A percentile compares a stretch with the other conserved stretches of the same genome.
Evolutionary conservation across 1,284 basidiomycete species (phyloP).

Genomic region (Malassezia restricta): DNA sequence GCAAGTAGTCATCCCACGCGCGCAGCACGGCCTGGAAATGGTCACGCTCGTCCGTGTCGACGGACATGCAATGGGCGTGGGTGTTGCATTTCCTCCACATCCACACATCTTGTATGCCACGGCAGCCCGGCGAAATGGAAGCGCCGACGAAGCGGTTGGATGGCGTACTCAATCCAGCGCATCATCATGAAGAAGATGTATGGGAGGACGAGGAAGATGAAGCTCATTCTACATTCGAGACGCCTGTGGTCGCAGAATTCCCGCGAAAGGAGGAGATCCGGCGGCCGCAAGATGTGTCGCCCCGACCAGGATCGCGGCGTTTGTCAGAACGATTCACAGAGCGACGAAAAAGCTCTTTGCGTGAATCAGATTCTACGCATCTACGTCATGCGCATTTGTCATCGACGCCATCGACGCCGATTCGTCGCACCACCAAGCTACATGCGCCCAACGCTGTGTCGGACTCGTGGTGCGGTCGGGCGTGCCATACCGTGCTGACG

Average conservation of each 20-base stretch:
- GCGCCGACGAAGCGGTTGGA: too few species aligned
- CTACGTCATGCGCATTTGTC: too few species aligned
- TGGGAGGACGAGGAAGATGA: conserved; percentile 12
- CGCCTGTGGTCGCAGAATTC: not conserved
- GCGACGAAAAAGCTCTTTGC: not conserved
- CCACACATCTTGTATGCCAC: not conserved
- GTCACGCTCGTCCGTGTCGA: conserved; percentile 19
- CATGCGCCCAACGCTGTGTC: not conserved
- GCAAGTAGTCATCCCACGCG: conserved; percentile 38
- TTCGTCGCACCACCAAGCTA: not conserved
- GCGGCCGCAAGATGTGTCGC: not conserved
- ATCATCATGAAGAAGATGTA: conserved; percentile 3
- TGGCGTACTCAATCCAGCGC: not conserved
- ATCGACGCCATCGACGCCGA: too few species aligned
- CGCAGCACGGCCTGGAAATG: conserved; percentile 37
- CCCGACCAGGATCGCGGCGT: not conserved
- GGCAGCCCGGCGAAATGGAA: not conserved
- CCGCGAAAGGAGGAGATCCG: not conserved
- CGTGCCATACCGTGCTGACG: conserved; percentile 4
- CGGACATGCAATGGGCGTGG: not conserved
- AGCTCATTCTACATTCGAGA: not conserved
- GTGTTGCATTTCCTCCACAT: not conserved
- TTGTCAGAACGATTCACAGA: not conserved
- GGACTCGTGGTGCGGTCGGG: not conserved
- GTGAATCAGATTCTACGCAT: too few species aligned